Percentiles rank a stretch among this genome's conserved stretches.
Conservation (phyloP, 2,329 filamentous ascomycete species). For the Venturia effusa region DNA sequence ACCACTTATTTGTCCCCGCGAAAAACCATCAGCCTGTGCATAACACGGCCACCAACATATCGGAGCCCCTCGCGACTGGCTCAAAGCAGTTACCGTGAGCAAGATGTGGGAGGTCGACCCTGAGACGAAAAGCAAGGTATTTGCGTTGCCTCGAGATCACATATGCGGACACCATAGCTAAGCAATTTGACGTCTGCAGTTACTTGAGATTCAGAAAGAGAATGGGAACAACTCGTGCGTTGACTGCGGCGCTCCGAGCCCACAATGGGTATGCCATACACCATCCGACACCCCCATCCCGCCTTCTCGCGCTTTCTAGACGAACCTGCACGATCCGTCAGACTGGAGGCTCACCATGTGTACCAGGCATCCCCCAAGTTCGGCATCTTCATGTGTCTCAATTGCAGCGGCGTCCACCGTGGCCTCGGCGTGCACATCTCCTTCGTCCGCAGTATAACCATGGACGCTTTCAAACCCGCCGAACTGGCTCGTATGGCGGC, state of each 20-base stretch:
- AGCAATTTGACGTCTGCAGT: conserved; percentile 38
- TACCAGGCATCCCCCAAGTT: conserved; percentile 74
- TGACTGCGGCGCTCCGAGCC: conserved; percentile 89
- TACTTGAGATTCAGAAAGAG: conserved; percentile 82
- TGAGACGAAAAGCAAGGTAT: conserved; percentile 88
- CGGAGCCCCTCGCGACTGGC: neutral
- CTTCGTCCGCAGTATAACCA: conserved; percentile 93
- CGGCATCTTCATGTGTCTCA: conserved; percentile 96
- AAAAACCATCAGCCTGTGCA: neutral
- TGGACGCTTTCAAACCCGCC: conserved; percentile 92
- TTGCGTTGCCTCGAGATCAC: conserved; percentile 9
- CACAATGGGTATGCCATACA: conserved; percentile 70
- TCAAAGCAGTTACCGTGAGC: neutral
- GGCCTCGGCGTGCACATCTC: conserved; percentile 96
- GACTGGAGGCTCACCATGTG: neutral
- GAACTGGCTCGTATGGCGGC: conserved; percentile 91
- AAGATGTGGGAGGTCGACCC: conserved; percentile 97
- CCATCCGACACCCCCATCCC: conserved; percentile 10
- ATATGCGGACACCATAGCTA: neutral
- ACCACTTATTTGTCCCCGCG: neutral
- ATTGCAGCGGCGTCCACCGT: conserved; percentile 88
- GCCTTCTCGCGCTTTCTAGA: conserved; percentile 11
- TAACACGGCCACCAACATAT: neutral
- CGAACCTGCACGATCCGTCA: neutral
- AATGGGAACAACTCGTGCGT: conserved; percentile 84